Base-by-base conservation (phyloP, 192 early-diverging fungal genomes). In the Umbelopsis sp. region DNA sequence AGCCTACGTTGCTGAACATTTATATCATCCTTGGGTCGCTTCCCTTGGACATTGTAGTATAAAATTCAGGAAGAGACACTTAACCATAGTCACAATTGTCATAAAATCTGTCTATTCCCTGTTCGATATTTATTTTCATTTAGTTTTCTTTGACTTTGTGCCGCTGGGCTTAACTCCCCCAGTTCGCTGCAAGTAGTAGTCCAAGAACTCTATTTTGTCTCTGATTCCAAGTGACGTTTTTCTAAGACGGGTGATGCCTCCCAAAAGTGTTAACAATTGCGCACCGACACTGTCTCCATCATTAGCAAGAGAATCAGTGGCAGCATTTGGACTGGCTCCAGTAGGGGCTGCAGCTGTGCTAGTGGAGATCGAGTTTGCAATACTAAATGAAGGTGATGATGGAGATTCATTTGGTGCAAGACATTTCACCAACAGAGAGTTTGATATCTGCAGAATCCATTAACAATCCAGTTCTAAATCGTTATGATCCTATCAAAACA, bases 191-290 rank as follows among this genome's bases (percentile, higher is more conserved):
- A 62, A 62, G 20, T 75, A 95, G 72, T 89, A 95, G 1, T 90
- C 81, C 70, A 95, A 75, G 71, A 95, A 95, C 22, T 88, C 88
- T 25, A 81, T 78, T 77, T 95, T 95, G 69, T 94, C 92, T 62
- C 81, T 74, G 9, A 90, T 82, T 4, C 81, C 83, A 56, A 91
- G 66, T 14, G 84, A 84, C 0, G 90, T 87, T 75, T 87, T 91
- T 31, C 92, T 82, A 69, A 91, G 79, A 24, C 92, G 86, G 16
- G 89, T 83, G 12, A 94, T 71, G 51, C 86, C 84, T 31, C 84
- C 81, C 76, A 95, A 69, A 34, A 82, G 67, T 21, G 82, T 78
- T 45, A 80, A 67, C 8, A 94, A 80, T 5, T 86, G 88, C 22
- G 82, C 80, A 31, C 88, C 91, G 31, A 91, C 72, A 43, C 75